A percentile compares a stretch with the other conserved stretches of the same genome.
Evolutionary conservation across 2,329 filamentous ascomycete genomes (phyloP).

Genomic region (Penicillium sp.): DNA sequence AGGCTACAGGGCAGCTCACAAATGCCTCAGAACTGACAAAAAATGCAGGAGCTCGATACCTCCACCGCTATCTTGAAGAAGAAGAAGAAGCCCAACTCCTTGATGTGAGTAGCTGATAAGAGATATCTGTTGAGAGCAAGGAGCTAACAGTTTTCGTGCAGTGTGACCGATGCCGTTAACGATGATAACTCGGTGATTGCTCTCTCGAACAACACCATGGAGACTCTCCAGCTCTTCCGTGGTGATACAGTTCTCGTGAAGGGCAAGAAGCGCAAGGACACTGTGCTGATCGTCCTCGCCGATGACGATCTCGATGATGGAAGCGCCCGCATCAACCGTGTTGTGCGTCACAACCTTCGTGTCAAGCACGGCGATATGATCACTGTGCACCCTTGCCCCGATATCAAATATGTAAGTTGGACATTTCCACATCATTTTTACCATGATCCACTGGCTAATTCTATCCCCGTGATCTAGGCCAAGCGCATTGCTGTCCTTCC

Average conservation of each 20-base stretch:
- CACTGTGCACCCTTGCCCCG: constrained; percentile 94
- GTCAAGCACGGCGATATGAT: constrained; percentile 99
- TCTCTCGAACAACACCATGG: constrained; percentile 98
- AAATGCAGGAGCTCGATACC: constrained; percentile 74
- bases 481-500: constrained; percentile 98
- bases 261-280: constrained; percentile 99
- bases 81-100: constrained; percentile 99
- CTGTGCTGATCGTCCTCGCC: constrained; percentile 92
- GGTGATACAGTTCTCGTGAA: constrained; percentile 97
- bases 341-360: constrained; percentile 95
- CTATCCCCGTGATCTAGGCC: constrained; percentile 59
- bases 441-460: constrained; percentile 23
- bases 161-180: constrained; percentile 96
- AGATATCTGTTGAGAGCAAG: constrained; percentile 8
- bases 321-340: constrained; percentile 95
- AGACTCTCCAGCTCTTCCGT: constrained; percentile 95
- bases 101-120: constrained; percentile 68
- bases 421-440: background rate
- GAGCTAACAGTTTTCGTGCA: constrained; percentile 44
- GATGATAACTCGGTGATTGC: constrained; percentile 99
- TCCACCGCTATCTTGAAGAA: constrained; percentile 98
- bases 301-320: constrained; percentile 98
- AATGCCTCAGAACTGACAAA: constrained; percentile 23
- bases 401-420: constrained; percentile 97
- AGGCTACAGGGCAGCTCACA: constrained; percentile 39